Conservation (phyloP, 2,329 filamentous ascomycete species). For the Hyphodiscus sp. region DNA sequence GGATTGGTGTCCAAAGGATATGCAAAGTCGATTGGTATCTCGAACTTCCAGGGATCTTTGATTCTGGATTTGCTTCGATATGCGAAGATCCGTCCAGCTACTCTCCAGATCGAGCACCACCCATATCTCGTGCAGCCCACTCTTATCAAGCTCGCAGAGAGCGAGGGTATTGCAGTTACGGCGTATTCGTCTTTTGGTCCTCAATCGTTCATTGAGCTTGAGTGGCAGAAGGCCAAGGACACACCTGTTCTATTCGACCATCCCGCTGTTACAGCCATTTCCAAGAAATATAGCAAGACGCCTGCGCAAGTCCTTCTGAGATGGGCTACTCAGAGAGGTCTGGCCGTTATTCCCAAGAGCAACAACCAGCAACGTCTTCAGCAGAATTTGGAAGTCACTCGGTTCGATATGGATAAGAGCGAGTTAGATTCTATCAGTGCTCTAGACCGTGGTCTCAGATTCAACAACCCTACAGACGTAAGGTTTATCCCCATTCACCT, state of each 20-base stretch:
- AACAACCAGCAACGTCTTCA: slow-evolving; percentile 49
- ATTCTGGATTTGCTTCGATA: slow-evolving; percentile 76
- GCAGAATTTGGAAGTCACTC: slow-evolving; percentile 61
- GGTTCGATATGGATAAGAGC: slow-evolving; percentile 57
- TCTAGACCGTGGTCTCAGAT: slow-evolving; percentile 61
- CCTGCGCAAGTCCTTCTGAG: slow-evolving; percentile 76
- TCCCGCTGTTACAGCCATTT: slow-evolving; percentile 55
- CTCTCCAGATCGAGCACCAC: slow-evolving; percentile 86
- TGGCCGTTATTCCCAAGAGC: slow-evolving; percentile 79
- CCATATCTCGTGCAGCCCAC: slow-evolving; percentile 75
- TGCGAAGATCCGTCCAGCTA: slow-evolving; percentile 65
- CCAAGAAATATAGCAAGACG: slow-evolving; percentile 64
- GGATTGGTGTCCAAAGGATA: slow-evolving; percentile 61
- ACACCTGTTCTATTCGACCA: slow-evolving; percentile 67
- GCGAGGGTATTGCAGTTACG: slow-evolving; percentile 66
- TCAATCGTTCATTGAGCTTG: slow-evolving; percentile 69
- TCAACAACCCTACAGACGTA: slow-evolving; percentile 65
- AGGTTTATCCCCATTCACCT: neutral
- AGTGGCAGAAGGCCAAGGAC: slow-evolving; percentile 60
- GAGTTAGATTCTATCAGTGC: slow-evolving; percentile 62
- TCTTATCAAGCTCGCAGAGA: slow-evolving; percentile 63
- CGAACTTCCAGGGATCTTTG: slow-evolving; percentile 74
- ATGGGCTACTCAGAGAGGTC: slow-evolving; percentile 77
- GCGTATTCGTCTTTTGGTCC: slow-evolving; percentile 83
- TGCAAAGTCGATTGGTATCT: slow-evolving; percentile 68